These are phyloP conservation scores for Daldinia eschscholtzii DNA, from an alignment of 2,329 filamentous ascomycete species.

Conservation along the genomic window DNA sequence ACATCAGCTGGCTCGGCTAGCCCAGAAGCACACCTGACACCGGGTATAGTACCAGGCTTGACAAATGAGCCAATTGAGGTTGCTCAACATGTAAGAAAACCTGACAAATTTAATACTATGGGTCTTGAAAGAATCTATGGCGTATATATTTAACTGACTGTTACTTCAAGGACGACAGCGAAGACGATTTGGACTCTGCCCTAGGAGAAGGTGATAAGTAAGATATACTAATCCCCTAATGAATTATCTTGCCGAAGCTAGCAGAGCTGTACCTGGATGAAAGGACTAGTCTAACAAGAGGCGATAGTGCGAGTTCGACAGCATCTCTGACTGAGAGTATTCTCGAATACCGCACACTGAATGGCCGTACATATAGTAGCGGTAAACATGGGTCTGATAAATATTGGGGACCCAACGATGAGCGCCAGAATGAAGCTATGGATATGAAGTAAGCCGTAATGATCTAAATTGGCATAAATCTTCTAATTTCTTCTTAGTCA, in stretches of 20 bases:
- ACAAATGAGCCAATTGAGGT: constrained; percentile 30
- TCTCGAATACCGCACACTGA: constrained; percentile 44
- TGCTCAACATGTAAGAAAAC: constrained; percentile 33
- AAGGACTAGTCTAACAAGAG: constrained; percentile 16
- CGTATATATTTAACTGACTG: constrained; percentile 22
- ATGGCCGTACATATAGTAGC: constrained; percentile 45
- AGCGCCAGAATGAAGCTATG: constrained; percentile 44
- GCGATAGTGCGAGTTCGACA: constrained; percentile 41
- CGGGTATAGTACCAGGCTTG: constrained; percentile 20
- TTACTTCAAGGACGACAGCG: constrained; percentile 23
- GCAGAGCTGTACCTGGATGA: neutral
- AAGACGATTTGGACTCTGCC: constrained; percentile 36
- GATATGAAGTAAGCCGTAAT: constrained; percentile 43
- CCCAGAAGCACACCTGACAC: neutral
- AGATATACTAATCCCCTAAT: constrained; percentile 7
- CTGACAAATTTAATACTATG: neutral
- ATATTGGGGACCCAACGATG: constrained; percentile 46
- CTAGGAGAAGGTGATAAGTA: constrained; percentile 40
- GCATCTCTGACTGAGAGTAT: constrained; percentile 43
- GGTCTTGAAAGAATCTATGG: neutral
- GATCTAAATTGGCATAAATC: neutral
- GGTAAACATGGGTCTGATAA: constrained; percentile 32
- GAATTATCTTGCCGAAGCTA: neutral
- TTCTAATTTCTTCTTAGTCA: constrained; percentile 39
- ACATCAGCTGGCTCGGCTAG: constrained; percentile 1